Evolutionary conservation across 2,329 filamentous ascomycete species (phyloP), one percentile per base, ranked within the genome.

Genomic region (Fusarium newnesense): DNA sequence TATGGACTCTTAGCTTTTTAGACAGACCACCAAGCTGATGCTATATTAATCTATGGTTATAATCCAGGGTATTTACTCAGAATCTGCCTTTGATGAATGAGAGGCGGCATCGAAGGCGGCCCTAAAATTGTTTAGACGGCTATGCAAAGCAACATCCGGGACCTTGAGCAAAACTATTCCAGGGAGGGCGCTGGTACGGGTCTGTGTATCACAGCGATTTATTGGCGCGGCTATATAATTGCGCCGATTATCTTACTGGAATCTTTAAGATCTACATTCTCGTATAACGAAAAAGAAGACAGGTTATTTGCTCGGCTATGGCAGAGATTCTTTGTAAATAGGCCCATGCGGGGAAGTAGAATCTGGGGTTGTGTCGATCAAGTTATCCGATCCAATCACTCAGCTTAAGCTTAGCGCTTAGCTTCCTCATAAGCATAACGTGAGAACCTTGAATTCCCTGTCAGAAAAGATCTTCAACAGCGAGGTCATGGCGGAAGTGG

Each of bases 31-130:
- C n/a, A n/a, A n/a, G n/a, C n/a, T n/a, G 11, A 28, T 15, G 4
- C 7, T 19, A 18, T 1, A 4, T 21, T 7, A 4, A 6, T 19
- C 11, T 46, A 11, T 13, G 5, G 8, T 8, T 6, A 4, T 28
- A 4, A 7, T 46, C 12, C 7, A 3, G 4, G 43, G 0, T 26
- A 1, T 12, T 7, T 19, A 13, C 10, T 18, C 0, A 13, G 4
- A 6, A 9, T 1, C 9, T 28, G 9, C 9, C 16, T 19, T 12
- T 5, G 4, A 9, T 18, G 16, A 9, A 6, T 44, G 4, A 19
- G 11, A 12, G 12, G 16, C 4, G 5, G 8, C 5, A 13, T 28
- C 21, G 6, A 28, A 46, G 4, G 24, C 12, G 24, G 3, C 5
- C 10, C 9, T 5, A 46, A 21, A 21, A 7, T 9, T 7, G 11